Evolutionary conservation across 1,139 yeast genomes (phyloP).

Genomic region (Candida sp.): DNA sequence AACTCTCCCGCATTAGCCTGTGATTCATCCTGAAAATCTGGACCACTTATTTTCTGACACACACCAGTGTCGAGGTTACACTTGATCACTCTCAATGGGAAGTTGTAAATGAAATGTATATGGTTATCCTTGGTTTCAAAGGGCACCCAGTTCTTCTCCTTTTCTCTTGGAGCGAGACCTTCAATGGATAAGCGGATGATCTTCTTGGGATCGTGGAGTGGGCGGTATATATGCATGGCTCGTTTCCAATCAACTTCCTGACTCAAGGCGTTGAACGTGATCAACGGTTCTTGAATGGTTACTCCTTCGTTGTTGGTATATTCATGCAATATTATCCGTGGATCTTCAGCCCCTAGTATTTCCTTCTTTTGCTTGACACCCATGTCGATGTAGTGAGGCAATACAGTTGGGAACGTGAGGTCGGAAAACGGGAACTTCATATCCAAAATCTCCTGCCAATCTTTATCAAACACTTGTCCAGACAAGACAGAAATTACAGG

Average conservation of each 20-base stretch:
- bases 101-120: constrained; percentile 22
- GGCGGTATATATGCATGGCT: constrained; percentile 34
- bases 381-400: constrained; percentile 30
- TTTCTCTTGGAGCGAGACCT: constrained; percentile 17
- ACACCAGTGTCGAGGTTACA: constrained; percentile 19
- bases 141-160: constrained; percentile 52
- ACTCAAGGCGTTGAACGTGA: constrained; percentile 45
- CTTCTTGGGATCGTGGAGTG: constrained; percentile 25
- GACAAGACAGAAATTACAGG: constrained; percentile 29
- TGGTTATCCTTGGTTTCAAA: constrained; percentile 25
- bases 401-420: constrained; percentile 25
- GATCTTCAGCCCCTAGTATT: constrained; percentile 49
- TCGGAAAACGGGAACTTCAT: constrained; percentile 23
- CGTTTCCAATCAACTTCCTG: constrained; percentile 23
- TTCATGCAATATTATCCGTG: constrained; percentile 36
- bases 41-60: constrained; percentile 19
- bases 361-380: constrained; percentile 16
- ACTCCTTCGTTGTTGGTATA: constrained; percentile 29
- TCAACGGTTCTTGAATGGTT: constrained; percentile 43
- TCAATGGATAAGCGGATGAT: constrained; percentile 28
- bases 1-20: constrained; percentile 21
- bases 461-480: constrained; percentile 29
- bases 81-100: constrained; percentile 21
- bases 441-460: constrained; percentile 30
- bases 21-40: constrained; percentile 16